phyloP scores from a whole-genome alignment of 139 green algal species.

The Raphidocelis subcapitata region DNA sequence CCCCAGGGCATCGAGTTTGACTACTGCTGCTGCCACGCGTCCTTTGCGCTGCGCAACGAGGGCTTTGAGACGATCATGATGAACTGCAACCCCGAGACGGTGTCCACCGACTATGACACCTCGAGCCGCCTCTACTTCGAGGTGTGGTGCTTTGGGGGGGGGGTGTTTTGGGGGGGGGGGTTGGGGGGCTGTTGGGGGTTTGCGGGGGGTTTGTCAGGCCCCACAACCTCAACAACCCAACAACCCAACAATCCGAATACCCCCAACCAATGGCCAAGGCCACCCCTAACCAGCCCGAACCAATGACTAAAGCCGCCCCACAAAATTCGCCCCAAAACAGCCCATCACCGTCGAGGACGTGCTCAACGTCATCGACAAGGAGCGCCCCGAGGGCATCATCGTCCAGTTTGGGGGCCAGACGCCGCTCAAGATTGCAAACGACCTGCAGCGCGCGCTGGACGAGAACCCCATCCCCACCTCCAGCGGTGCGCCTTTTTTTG shows the following conservation, averaged over 20 bases:
- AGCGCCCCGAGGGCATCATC: conserved; percentile 98
- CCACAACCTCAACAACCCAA: too few relatives aligned
- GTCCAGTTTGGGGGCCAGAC: conserved; percentile 99
- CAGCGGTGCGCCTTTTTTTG: conserved; percentile 48
- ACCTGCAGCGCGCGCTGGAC: conserved; percentile 75
- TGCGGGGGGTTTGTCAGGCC: too few relatives aligned
- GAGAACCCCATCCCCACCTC: conserved; percentile 75
- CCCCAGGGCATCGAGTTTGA: conserved; percentile 99
- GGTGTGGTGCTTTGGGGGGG: too few relatives aligned
- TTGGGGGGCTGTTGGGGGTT: too few relatives aligned
- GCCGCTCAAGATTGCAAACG: conserved; percentile 88
- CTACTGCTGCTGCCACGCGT: conserved; percentile 99
- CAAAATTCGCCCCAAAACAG: too few relatives aligned
- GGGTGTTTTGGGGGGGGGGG: too few relatives aligned
- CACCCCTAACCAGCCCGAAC: too few relatives aligned
- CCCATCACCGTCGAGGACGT: conserved; percentile 81
- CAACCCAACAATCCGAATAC: too few relatives aligned
- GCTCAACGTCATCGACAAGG: conserved; percentile 94
- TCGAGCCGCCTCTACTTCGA: conserved; percentile 98
- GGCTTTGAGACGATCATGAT: conserved; percentile 99
- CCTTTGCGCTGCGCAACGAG: conserved; percentile 84
- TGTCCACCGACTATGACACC: conserved; percentile 99
- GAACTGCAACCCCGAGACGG: conserved; percentile 99
- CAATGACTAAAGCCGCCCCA: too few relatives aligned
- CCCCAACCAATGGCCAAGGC: too few relatives aligned